Conservation (phyloP, 1,284 basidiomycete genomes). For the Tilletia setariae region DNA sequence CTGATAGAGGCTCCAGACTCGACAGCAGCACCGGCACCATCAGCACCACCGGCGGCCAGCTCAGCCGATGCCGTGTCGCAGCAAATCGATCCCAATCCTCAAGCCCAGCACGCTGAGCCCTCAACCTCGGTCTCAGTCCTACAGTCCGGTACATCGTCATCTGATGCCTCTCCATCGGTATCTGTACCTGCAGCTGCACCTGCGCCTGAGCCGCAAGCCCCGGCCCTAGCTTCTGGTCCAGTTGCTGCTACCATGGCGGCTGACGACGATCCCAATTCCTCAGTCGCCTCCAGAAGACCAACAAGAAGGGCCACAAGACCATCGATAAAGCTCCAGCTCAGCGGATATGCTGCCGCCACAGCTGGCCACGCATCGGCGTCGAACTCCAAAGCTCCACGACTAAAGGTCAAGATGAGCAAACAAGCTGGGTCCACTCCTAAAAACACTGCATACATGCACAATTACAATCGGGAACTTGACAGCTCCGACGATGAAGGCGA, state of each 20-base stretch:
- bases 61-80: too few relatives aligned
- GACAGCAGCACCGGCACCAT: not conserved
- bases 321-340: not conserved
- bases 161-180: too few relatives aligned
- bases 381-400: slow-evolving; percentile 9
- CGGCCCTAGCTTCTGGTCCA: too few relatives aligned
- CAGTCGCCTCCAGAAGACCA: not conserved
- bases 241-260: not conserved
- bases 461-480: slow-evolving; percentile 80
- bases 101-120: too few relatives aligned
- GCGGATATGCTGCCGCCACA: not conserved
- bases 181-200: too few relatives aligned
- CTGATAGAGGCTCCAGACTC: not conserved
- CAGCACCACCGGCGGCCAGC: not conserved
- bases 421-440: slow-evolving; percentile 33
- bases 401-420: slow-evolving; percentile 19
- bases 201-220: too few relatives aligned
- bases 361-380: not conserved
- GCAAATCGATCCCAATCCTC: too few relatives aligned
- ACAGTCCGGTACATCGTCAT: too few relatives aligned
- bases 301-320: not conserved
- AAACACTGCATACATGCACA: slow-evolving; percentile 52
- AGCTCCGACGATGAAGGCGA: slow-evolving; percentile 76
- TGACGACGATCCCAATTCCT: not conserved
- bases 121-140: too few relatives aligned